These are phyloP conservation scores for Trichoderma cornu-damae DNA, from an alignment of 2,329 filamentous ascomycete species.

Conservation along the genomic window DNA sequence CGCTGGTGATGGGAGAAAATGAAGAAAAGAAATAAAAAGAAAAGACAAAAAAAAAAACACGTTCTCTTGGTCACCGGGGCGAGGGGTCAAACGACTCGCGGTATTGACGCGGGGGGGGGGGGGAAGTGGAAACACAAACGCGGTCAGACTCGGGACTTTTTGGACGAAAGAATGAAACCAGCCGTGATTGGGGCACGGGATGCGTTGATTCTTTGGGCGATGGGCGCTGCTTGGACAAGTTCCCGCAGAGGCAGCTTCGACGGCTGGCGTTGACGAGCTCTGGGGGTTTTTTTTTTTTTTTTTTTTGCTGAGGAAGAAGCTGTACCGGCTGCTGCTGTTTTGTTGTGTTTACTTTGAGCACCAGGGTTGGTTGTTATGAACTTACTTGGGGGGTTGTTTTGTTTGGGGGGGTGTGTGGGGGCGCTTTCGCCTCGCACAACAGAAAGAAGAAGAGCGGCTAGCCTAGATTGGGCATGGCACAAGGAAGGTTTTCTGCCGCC, in stretches of 20 bases:
- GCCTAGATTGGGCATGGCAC: no score
- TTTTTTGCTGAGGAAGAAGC: not conserved
- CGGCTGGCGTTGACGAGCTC: conserved; percentile 2
- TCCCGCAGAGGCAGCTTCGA: conserved; percentile 9
- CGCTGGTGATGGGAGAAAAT: not conserved
- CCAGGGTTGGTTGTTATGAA: no score
- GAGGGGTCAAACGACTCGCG: conserved; percentile 19
- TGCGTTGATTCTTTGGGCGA: not conserved
- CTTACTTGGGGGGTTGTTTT: no score
- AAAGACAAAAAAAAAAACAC: conserved; percentile 16
- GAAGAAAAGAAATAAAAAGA: no score
- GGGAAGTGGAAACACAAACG: conserved; percentile 17
- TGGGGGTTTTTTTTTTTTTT: not conserved
- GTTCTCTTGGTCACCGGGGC: conserved; percentile 6
- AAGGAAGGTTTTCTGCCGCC: no score
- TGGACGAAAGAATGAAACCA: not conserved
- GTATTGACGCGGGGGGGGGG: conserved; percentile 9
- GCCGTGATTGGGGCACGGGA: not conserved
- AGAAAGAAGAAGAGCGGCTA: no score
- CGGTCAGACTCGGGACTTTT: conserved; percentile 11
- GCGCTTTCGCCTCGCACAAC: no score
- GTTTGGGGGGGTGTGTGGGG: no score
- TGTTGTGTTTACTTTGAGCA: conserved; percentile 20
- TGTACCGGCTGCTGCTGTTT: conserved; percentile 6
- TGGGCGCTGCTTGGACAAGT: not conserved